Evolutionary conservation across 139 green algal species (phyloP), one percentile per base, ranked within the genome.

Genomic region (Chlorella ohadii): DNA sequence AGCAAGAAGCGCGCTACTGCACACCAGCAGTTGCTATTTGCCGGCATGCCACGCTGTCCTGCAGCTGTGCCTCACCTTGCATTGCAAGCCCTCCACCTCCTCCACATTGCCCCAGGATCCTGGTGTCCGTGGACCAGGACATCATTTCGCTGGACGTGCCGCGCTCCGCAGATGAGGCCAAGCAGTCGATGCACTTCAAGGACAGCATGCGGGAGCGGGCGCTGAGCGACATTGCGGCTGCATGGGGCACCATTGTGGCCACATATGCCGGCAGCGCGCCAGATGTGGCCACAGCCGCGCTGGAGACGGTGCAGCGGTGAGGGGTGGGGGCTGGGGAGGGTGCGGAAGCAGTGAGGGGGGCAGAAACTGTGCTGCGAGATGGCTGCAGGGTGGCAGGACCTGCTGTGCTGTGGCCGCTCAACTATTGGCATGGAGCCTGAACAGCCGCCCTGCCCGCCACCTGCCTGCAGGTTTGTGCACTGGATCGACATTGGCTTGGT

Each of bases 401-500:
- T 55, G 6, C 11, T 55, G 6, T 55, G 44, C 44, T 55, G 44
- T n/a, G n/a, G n/a, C n/a, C n/a, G n/a, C n/a, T n/a, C n/a, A n/a
- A n/a, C n/a, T n/a, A n/a, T n/a, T n/a, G n/a, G n/a, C n/a, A n/a
- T n/a, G n/a, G n/a, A n/a, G n/a, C n/a, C n/a, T n/a, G n/a, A n/a
- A n/a, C n/a, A n/a, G n/a, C n/a, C n/a, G n/a, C n/a, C 51, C 51
- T 59, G 12, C 51, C 51, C 3, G 51, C 51, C 15, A 20, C 11
- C 51, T 23, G 12, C 51, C 51, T 59, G 51, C 51, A 59, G 51
- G 12, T 59, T 59, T 86, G 91, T 99, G 39, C 87, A 89, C 72
- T 99, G 97, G 97, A 96, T 99, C 6, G 97, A 99, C 90, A 98
- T 99, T 47, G 73, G 73, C 4, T 90, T 99, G 20, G 92, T 99